Evolutionary conservation across 257 asterid species (phyloP), one percentile per base, ranked within the genome.

Genomic region (Ligustrum vulgare): DNA sequence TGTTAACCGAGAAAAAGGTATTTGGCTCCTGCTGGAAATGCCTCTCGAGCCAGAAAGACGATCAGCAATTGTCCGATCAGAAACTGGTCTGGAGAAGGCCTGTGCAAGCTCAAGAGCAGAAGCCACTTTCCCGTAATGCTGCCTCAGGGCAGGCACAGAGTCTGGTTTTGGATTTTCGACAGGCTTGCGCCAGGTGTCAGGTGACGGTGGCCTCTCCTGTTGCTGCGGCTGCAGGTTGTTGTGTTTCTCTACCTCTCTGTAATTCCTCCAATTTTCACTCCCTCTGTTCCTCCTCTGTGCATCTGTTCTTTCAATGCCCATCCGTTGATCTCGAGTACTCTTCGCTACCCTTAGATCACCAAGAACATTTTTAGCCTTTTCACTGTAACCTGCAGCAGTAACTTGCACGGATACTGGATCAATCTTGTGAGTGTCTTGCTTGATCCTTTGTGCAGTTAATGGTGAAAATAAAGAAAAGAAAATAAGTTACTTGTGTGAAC

Each of bases 51-150:
- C 89, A 23, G 93, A 70, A 49, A 88, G 77, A n/a, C 80, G 90
- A 67, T 86, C 94, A 34, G 82, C 77, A 64, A 74, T 72, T 33
- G 85, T 56, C 37, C 90, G 87, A 82, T 88, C 91, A 16, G 95
- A 85, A 37, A 86, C 85, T 3, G 99, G 84, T 81, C 79, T 89
- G 3, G 98, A 94, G 77, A 94, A 94, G 74, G 95, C 94, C 77
- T 90, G 93, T 64, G 99, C 98, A 71, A 94, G 96, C 91, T 94
- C 99, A 22, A 94, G 85, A 13, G 99, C 96, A 18, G 99, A 89
- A 60, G 97, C 91, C 36, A 91, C 96, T 83, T 91, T 94, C 60
- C 97, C 93, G 43, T 77, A 82, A 22, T 92, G 93, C 35, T 70
- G 16, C 6, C 86, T 80, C 23, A 83, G 83, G 77, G 79, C 78